Base-by-base conservation (phyloP, 2,329 filamentous ascomycete genomes). In the Dactylellina haptotyla region DNA sequence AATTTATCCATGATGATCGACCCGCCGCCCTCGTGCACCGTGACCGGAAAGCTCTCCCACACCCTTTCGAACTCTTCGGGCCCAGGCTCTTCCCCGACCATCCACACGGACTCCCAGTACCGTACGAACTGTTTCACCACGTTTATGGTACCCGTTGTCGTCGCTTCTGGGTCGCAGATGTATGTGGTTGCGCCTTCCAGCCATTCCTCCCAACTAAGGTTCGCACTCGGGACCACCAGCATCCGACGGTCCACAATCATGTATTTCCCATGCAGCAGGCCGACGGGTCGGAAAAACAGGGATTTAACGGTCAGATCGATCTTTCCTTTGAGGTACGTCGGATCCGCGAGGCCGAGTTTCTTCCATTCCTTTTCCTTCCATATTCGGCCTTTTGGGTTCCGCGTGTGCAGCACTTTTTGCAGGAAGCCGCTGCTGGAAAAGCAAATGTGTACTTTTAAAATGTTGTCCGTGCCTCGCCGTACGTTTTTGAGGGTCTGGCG, bases 211-310 rank as follows among this genome's bases (percentile, higher is more conserved):
- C 90, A 95, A 78, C 90, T 93, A 3, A 96, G 87, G 77, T 96
- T 96, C 80, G 90, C 93, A 77, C 89, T 92, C 0, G 91, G 91
- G 8, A 95, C 80, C 77, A 89, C 89, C 0, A 89, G 89, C 1
- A 82, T 84, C 30, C 83, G 80, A 0, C 89, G 85, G 79, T 96
- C 92, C 0, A 94, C 80, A 12, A 95, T 84, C 37, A 94, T 84
- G 76, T 91, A 94, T 78, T 96, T 96, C 0, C 91, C 89, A 79
- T 96, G 92, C 87, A 95, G 90, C n/a, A 96, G 89, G 77, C 90
- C 92, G 71, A 95, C 88, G 0, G 92, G 92, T 1, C 88, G 83
- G 75, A 94, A 87, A 80, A 96, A 96, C 5, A 94, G 83, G 75
- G 88, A 92, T 82, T 92, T 93, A 64, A 93, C 86, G 0, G 84